phyloP scores from a whole-genome alignment of 805 yeast genomes.

The Wickerhamomyces silvicola region DNA sequence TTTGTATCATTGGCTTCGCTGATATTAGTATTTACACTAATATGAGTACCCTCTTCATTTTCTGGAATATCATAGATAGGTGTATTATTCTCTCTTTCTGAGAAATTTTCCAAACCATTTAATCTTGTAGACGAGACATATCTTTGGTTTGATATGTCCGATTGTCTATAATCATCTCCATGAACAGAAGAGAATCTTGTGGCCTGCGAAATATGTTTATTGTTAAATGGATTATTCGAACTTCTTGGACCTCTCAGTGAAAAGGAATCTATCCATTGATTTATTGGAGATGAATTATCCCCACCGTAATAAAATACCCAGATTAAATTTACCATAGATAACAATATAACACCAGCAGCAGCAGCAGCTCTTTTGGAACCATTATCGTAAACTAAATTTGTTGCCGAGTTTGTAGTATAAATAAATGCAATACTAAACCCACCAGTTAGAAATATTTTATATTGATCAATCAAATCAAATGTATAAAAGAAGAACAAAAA shows the following conservation, averaged over 20 bases:
- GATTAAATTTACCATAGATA: constrained; percentile 72
- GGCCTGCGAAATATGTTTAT: constrained; percentile 6
- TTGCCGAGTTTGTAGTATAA: constrained; percentile 80
- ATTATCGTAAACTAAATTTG: constrained; percentile 64
- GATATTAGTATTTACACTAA: constrained; percentile 12
- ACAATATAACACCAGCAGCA: constrained; percentile 84
- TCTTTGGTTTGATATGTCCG: constrained; percentile 18
- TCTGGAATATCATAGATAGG: constrained; percentile 15
- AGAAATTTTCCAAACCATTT: constrained; percentile 54
- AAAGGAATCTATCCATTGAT: constrained; percentile 79
- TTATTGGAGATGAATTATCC: constrained; percentile 81
- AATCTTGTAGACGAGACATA: constrained; percentile 47
- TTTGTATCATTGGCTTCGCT: constrained; percentile 14
- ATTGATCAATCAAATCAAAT: constrained; percentile 59
- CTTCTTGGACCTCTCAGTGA: constrained; percentile 47
- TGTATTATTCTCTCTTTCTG: constrained; percentile 17
- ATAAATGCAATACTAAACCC: constrained; percentile 62
- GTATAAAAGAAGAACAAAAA: constrained; percentile 47
- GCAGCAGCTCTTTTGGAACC: constrained; percentile 73
- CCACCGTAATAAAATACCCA: constrained; percentile 92
- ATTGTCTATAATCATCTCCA: constrained; percentile 10
- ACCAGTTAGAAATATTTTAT: constrained; percentile 43
- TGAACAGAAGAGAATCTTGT: constrained; percentile 7
- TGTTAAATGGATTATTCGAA: constrained; percentile 22
- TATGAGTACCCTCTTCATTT: constrained; percentile 14